Percentiles rank a stretch among this genome's conserved stretches.
Conservation (phyloP, 1,284 basidiomycete species). For the Kwoniella shivajii region DNA sequence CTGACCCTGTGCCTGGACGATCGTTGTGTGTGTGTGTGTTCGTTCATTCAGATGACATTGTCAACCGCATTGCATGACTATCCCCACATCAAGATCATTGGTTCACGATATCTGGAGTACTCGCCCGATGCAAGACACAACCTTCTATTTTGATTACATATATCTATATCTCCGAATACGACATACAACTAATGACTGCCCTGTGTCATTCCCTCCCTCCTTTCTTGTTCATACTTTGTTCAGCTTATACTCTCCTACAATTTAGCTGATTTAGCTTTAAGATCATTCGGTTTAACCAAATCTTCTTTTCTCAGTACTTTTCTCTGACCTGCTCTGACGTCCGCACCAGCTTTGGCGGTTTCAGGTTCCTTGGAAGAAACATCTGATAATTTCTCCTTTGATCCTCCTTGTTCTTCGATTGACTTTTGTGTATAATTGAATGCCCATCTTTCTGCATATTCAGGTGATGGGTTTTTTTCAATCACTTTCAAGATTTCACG, state of each 20-base stretch:
- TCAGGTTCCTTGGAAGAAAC: slow-evolving; percentile 14
- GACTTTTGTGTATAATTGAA: slow-evolving; percentile 37
- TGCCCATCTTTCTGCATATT: slow-evolving; percentile 62
- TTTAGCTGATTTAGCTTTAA: slow-evolving; percentile 17
- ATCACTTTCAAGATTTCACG: slow-evolving; percentile 70
- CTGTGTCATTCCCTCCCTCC: not conserved
- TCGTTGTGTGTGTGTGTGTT: not conserved
- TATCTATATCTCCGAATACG: no score
- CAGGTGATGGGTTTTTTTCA: slow-evolving; percentile 63
- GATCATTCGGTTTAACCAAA: slow-evolving; percentile 36
- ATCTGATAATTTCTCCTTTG: slow-evolving; percentile 4
- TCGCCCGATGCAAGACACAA: not conserved
- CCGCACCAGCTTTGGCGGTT: slow-evolving; percentile 32
- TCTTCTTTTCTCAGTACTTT: slow-evolving; percentile 37
- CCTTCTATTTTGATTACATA: not conserved
- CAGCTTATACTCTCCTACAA: no score
- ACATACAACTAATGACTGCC: not conserved
- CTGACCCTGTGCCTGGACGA: no score
- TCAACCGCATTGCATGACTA: no score
- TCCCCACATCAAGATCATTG: no score
- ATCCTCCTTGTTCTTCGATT: slow-evolving; percentile 14
- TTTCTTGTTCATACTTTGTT: no score
- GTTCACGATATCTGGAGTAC: no score
- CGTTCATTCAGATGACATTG: no score
- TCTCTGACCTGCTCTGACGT: slow-evolving; percentile 39